A percentile compares a stretch with the other conserved stretches of the same genome.
phyloP scores from a whole-genome alignment of 352 stramenopile species.

The Phytophthora pluvialis region DNA sequence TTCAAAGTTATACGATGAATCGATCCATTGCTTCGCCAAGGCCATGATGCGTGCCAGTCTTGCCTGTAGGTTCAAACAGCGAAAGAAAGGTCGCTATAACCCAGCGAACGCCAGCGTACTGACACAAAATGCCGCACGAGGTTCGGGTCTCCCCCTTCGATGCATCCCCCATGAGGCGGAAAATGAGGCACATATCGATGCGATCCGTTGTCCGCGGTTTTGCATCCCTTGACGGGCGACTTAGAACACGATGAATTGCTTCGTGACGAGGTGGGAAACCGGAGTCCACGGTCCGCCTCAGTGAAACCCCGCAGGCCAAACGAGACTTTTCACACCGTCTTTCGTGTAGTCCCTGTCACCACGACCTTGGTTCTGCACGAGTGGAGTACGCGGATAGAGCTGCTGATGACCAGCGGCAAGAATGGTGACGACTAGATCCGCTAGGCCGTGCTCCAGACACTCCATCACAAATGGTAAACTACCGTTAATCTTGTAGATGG shows the following conservation, averaged over 20 bases:
- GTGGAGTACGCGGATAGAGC: constrained; percentile 82
- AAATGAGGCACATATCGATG: constrained; percentile 86
- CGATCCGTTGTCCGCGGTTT: constrained; percentile 83
- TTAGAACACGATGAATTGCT: constrained; percentile 87
- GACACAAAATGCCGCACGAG: constrained; percentile 87
- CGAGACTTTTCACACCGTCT: constrained; percentile 43
- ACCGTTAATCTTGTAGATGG: neutral
- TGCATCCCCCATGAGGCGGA: constrained; percentile 86
- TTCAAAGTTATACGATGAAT: too few species aligned
- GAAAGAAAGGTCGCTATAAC: constrained; percentile 18
- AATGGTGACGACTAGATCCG: constrained; percentile 81
- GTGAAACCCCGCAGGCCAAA: constrained; percentile 83
- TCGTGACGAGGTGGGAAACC: constrained; percentile 85
- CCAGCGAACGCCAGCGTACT: constrained; percentile 16
- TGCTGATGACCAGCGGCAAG: constrained; percentile 82
- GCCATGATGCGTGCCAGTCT: neutral
- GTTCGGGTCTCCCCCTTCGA: constrained; percentile 69
- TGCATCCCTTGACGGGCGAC: too few species aligned
- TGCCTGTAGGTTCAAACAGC: constrained; percentile 21
- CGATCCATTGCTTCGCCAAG: too few species aligned
- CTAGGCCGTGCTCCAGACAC: constrained; percentile 57
- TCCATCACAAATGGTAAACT: constrained; percentile 33
- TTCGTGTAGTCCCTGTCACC: constrained; percentile 54
- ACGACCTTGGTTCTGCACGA: constrained; percentile 82
- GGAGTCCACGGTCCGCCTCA: constrained; percentile 68